Base-by-base conservation (phyloP, 2,329 filamentous ascomycete species). In the Verticillium zaregamsianum region DNA sequence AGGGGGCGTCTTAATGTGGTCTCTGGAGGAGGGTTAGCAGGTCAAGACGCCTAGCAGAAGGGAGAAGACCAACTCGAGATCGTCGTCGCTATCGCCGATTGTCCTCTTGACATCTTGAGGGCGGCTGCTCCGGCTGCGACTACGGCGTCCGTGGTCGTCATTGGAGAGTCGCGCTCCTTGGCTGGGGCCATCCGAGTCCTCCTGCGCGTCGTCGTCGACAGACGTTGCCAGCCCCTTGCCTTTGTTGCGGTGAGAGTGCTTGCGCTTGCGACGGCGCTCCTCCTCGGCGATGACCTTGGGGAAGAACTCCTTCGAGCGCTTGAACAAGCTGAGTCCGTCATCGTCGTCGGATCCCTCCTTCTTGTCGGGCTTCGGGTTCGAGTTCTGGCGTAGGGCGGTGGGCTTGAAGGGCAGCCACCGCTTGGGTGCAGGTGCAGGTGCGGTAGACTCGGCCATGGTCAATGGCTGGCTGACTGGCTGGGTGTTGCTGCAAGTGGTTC, bases 371-470 rank as follows among this genome's bases (percentile, higher is more conserved):
- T 68, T 71, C 2, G 74, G 69, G 28, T 64, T 66, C 2, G 71
- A 67, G 54, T 69, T 68, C 45, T 70, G 72, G 55, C 74, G 77
- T 64, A 78, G 70, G 23, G 75, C 79, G 2, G 80, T 82, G 14
- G 79, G 79, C 64, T 83, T 83, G 70, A 83, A 83, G 0, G 80
- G 81, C 1, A 83, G 76, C 63, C 74, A 77, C 67, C 77, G 77
- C 61, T 73, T 74, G 64, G 63, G 63, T 32, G 64, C 63, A 17
- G 64, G 37, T 40, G 45, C 45, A 20, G 64, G 37, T 40, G 45
- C 45, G 11, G 45, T 52, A 23, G 45, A 52, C 45, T 52, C 45
- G 45, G 20, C 12, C 45, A 52, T 52, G 20, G 20, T 45, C 7
- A 37, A 37, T 45, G 17, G 39, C 39, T n/a, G 17, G 39, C 8